Percentiles rank a stretch among this genome's conserved stretches.
Evolutionary conservation across 1,139 yeast species (phyloP).

Genomic region (Hemisphaericaspora xylofermentans): DNA sequence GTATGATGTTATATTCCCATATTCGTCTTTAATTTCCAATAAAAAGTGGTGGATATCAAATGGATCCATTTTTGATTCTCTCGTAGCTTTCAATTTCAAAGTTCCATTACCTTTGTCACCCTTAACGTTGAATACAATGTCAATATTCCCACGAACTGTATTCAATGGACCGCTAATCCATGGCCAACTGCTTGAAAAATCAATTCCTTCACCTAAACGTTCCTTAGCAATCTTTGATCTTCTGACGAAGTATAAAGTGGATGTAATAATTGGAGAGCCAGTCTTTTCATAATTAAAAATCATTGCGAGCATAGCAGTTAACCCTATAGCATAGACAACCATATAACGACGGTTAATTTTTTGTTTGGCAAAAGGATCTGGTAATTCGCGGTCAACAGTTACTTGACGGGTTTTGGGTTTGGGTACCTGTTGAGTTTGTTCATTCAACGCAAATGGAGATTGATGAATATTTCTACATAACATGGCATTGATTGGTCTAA

Average conservation of each 20-base stretch:
- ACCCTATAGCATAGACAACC: constrained; percentile 59
- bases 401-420: constrained; percentile 35
- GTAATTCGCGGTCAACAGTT: constrained; percentile 64
- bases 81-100: constrained; percentile 56
- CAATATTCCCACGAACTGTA: constrained; percentile 77
- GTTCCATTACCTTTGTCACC: constrained; percentile 58
- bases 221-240: constrained; percentile 69
- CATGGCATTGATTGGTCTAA: constrained; percentile 1
- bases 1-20: constrained; percentile 21
- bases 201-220: constrained; percentile 71
- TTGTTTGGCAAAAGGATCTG: constrained; percentile 67
- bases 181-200: constrained; percentile 70
- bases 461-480: constrained; percentile 1
- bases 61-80: constrained; percentile 55
- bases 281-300: constrained; percentile 92
- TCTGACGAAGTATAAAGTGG: constrained; percentile 83
- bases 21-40: constrained; percentile 42
- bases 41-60: constrained; percentile 63
- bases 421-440: not conserved
- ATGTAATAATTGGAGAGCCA: constrained; percentile 80
- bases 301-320: constrained; percentile 63
- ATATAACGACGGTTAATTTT: constrained; percentile 55
- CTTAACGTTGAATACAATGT: constrained; percentile 65
- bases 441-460: not conserved
- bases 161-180: constrained; percentile 88